Conservation (phyloP, 1,284 basidiomycete species). For the Rhodofomes roseus region DNA sequence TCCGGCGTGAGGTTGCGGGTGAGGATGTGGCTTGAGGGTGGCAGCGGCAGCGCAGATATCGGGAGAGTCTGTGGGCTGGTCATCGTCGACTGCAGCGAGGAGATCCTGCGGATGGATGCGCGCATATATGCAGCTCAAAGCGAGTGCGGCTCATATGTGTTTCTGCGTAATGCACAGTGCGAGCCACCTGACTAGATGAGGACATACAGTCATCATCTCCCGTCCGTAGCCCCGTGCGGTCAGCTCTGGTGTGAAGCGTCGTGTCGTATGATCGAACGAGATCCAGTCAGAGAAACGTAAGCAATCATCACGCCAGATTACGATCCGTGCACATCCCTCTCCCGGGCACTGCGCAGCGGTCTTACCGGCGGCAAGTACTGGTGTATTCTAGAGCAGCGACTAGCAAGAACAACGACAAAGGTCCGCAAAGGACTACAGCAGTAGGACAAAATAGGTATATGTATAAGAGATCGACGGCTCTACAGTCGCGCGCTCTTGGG, state of each 20-base stretch:
- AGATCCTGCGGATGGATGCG: background rate
- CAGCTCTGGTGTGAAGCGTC: no score
- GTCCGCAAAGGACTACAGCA: background rate
- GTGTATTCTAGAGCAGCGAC: no score
- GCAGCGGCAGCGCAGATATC: slow-evolving; percentile 66
- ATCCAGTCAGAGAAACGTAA: no score
- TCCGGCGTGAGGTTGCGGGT: slow-evolving; percentile 73
- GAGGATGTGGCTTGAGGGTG: slow-evolving; percentile 53
- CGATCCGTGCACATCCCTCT: background rate
- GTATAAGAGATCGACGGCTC: background rate
- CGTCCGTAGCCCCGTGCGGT: no score
- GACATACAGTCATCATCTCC: background rate
- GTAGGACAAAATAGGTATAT: background rate
- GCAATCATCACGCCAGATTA: background rate
- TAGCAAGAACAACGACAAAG: background rate
- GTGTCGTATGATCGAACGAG: background rate
- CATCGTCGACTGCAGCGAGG: background rate
- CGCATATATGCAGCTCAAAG: background rate
- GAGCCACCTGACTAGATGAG: background rate
- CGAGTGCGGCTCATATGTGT: background rate
- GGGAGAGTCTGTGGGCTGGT: slow-evolving; percentile 22
- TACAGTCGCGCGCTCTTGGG: slow-evolving; percentile 47
- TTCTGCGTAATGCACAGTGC: background rate
- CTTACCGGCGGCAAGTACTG: no score
- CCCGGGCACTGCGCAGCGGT: no score